Conservation (phyloP, 2,329 filamentous ascomycete genomes). For the Claviceps cyperi region DNA sequence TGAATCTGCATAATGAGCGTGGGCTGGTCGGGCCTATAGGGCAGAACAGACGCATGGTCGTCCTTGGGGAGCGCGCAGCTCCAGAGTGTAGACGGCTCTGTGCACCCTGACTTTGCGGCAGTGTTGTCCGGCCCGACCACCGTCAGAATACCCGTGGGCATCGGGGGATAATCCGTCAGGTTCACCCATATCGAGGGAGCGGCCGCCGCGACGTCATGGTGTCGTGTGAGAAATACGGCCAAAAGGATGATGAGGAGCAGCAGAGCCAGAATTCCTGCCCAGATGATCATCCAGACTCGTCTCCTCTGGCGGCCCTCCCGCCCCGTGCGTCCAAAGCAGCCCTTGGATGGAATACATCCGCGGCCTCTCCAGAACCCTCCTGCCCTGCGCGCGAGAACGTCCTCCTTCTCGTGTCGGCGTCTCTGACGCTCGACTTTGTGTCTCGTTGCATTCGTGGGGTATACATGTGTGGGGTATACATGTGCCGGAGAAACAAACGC, state of each 20-base stretch:
- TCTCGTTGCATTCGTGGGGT: constrained; percentile 23
- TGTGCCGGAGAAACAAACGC: constrained; percentile 32
- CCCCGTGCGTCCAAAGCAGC: constrained; percentile 49
- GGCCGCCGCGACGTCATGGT: constrained; percentile 9
- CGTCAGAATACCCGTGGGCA: constrained; percentile 71
- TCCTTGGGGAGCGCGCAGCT: constrained; percentile 76
- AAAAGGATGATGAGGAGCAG: constrained; percentile 45
- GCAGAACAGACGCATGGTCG: constrained; percentile 47
- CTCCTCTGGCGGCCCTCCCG: constrained; percentile 49
- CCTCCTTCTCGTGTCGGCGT: constrained; percentile 50
- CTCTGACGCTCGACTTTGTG: constrained; percentile 36
- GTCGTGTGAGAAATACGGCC: constrained; percentile 36
- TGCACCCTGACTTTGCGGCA: constrained; percentile 51
- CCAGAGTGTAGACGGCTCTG: constrained; percentile 63
- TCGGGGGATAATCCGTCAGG: constrained; percentile 70
- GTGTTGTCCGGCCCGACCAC: constrained; percentile 59
- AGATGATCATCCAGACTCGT: constrained; percentile 41
- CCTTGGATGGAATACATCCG: constrained; percentile 45
- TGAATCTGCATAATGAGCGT: constrained; percentile 70
- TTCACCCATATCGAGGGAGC: constrained; percentile 60
- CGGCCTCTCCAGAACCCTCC: constrained; percentile 53
- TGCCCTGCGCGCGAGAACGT: constrained; percentile 38
- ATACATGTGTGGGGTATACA: constrained; percentile 27
- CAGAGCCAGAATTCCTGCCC: constrained; percentile 34
- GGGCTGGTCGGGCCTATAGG: constrained; percentile 54